Evolutionary conservation across 1,284 basidiomycete genomes (phyloP), one percentile per base, ranked within the genome.

Genomic region (Phlebopus sp.): DNA sequence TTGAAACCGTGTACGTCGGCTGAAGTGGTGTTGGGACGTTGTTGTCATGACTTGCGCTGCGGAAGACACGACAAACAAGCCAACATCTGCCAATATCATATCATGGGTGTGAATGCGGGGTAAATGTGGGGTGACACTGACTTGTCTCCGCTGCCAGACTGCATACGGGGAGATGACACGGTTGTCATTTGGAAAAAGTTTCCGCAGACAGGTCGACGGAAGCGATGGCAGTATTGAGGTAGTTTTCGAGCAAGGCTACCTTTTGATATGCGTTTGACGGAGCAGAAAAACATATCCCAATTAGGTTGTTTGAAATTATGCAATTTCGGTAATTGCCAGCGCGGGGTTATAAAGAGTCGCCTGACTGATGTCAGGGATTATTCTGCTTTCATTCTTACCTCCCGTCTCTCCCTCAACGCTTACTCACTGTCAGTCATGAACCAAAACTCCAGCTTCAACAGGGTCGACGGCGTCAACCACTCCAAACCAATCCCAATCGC

Each of bases 401-500:
- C 32, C 14, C 5, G 32, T 34, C 27, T 36, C 17, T 17, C 32
- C 25, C 36, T 44, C 39, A 40, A 35, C 37, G 34, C 40, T 37
- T 30, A 7, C 21, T 21, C 21, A 23, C 7, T 1, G 29, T 10
- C 19, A 17, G 5, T 46, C 25, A 60, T 60, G 62, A 43, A 29
- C 34, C 36, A 40, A 15, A 41, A 51, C 49, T 8, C 10, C 42
- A 29, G 27, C 21, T 23, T 23, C 42, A 42, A 37, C 45, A 67
- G 53, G 53, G 63, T 64, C 41, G 58, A 64, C 44, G 55, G 36
- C 47, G 56, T 66, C 17, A 73, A 67, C n/a, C 82, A 72, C 64
- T 79, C 84, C 18, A 71, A 75, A 43, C 86, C 85, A 49, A 90
- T 86, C 59, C 76, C 82, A 52, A 86, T 86, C 58, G 66, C 69